Evolutionary conservation across 768 basidiomycete genomes (phyloP), one percentile per base, ranked within the genome.

Genomic region (Baorangia bicolor): DNA sequence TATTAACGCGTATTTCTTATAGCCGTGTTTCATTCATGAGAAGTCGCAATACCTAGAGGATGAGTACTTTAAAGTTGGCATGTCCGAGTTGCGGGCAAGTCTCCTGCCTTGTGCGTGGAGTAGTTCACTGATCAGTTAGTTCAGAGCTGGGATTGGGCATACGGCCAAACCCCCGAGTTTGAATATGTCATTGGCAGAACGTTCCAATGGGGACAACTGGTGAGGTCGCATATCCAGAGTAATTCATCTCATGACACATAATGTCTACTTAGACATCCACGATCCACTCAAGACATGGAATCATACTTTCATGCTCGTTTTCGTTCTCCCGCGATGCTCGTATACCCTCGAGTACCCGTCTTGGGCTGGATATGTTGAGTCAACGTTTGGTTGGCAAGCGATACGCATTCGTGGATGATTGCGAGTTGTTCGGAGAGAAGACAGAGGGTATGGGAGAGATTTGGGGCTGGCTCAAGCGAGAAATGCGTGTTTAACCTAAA

Each of bases 91-190:
- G 49, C 79, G 76, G 62, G 92, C 88, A 58, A 33, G 82, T 71
- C 39, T 42, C 8, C 25, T 5, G 9, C 7, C 14, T 35, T 14
- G 21, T 49, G 34, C 34, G 16, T 30, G 23, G 30, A 37, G 6
- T 34, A 41, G 1, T 18, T 30, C 13, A 16, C n/a, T 47, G 23
- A 62, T 40, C 0, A 12, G 18, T 45, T 28, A n/a, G 25, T 50
- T 21, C 63, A 95, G 94, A 86, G 81, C 33, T 98, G 97, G 97
- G 81, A 92, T 21, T 98, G 95, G 94, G 77, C 81, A 14, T 97
- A 85, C 64, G 96, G 95, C 0, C 91, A 95, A 66, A 96, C 95
- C 0, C 94, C 95, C 39, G 90, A 96, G 66, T 98, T 99, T 68
- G 87, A 84, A 8, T 90, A 92, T 64, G 76, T 75, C 3, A 42